These are phyloP conservation scores for Crucihimalaya himalaica DNA, from an alignment of 345 rosid genomes.

Conservation along the genomic window DNA sequence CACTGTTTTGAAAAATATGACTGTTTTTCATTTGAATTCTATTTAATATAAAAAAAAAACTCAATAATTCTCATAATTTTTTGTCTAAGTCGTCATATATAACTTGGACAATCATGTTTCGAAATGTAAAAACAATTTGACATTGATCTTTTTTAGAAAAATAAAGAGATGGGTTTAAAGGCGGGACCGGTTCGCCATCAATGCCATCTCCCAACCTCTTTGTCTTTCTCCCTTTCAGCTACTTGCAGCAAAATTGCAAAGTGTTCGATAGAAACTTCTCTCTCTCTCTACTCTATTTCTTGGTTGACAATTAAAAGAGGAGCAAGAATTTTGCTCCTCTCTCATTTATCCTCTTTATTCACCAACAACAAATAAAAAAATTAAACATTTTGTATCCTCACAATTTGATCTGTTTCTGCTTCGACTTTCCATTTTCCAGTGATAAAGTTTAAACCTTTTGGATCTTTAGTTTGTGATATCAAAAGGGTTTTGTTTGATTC, in stretches of 20 bases:
- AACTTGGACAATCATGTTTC: not conserved
- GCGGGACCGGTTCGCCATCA: slow-evolving; percentile 41
- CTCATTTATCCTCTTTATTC: slow-evolving; percentile 8
- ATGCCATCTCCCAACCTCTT: slow-evolving; percentile 39
- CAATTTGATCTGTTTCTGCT: slow-evolving; percentile 44
- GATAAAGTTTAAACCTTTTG: slow-evolving; percentile 20
- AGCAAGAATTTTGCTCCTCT: slow-evolving; percentile 1
- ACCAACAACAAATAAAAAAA: not conserved
- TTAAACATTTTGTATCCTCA: not conserved
- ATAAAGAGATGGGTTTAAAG: slow-evolving; percentile 20
- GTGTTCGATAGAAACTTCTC: not conserved
- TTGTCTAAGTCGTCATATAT: not conserved
- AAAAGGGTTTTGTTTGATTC: slow-evolving; percentile 31
- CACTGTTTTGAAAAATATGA: too few species aligned
- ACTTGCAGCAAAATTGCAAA: slow-evolving; percentile 27
- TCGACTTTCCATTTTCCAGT: slow-evolving; percentile 11
- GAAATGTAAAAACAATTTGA: slow-evolving; percentile 1
- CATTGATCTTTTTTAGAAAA: not conserved
- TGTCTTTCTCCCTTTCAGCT: slow-evolving; percentile 26
- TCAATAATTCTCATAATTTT: too few species aligned
- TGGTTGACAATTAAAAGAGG: too few species aligned
- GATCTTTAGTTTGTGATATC: slow-evolving; percentile 24
- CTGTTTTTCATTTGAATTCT: too few species aligned
- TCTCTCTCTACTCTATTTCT: too few species aligned
- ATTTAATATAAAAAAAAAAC: too few species aligned